phyloP scores from a whole-genome alignment of 768 basidiomycete genomes.

The Saitozyma sp. region DNA sequence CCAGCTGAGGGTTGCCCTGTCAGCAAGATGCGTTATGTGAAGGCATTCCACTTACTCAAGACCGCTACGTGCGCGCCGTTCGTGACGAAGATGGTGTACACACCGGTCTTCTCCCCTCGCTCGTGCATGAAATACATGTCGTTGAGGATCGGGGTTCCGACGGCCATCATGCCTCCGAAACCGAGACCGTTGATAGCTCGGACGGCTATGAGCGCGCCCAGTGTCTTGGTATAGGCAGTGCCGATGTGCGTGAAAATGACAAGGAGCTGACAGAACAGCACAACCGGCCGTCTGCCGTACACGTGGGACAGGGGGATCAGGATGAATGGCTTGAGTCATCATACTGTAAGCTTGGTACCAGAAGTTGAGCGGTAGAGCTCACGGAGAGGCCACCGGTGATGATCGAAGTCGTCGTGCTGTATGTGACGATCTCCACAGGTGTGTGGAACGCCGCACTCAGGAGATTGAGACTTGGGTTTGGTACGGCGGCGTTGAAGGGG shows the following conservation, averaged over 20 bases:
- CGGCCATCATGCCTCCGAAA: constrained; percentile 3
- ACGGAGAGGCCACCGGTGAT: too few relatives aligned
- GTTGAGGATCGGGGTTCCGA: not conserved
- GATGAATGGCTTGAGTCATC: not conserved
- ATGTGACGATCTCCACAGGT: too few relatives aligned
- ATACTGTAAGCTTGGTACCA: too few relatives aligned
- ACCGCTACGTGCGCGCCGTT: constrained; percentile 3
- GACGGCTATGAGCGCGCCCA: constrained; percentile 1
- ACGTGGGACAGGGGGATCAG: constrained; percentile 4
- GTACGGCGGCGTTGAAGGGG: too few relatives aligned
- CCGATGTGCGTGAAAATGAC: constrained; percentile 1
- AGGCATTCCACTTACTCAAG: not conserved
- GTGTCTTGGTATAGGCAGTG: constrained; percentile 2
- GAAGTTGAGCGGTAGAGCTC: too few relatives aligned
- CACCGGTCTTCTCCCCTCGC: too few relatives aligned
- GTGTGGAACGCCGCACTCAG: too few relatives aligned
- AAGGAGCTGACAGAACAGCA: not conserved
- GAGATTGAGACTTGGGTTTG: too few relatives aligned
- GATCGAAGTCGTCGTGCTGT: too few relatives aligned
- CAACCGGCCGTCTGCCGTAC: not conserved
- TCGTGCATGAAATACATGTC: too few relatives aligned
- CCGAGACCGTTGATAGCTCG: constrained; percentile 4
- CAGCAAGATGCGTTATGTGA: too few relatives aligned
- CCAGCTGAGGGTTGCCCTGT: too few relatives aligned
- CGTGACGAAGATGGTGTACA: not conserved